phyloP scores from a whole-genome alignment of 768 basidiomycete species.

The Glaciozyma martinii region DNA sequence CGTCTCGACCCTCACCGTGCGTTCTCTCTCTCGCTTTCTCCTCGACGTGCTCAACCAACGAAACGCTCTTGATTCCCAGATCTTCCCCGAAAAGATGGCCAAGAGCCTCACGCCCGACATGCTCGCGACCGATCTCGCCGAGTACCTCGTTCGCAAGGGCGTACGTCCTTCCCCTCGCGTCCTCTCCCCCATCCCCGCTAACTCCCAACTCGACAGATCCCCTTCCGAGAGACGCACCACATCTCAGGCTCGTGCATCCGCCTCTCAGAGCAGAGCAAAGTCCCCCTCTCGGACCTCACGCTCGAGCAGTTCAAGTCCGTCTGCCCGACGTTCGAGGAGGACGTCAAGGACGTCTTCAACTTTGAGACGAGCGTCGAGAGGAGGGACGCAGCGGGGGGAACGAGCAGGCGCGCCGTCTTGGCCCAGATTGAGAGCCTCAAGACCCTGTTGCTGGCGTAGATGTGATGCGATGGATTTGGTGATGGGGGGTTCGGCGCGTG shows the following conservation, averaged over 20 bases:
- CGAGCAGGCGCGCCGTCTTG: conserved; percentile 72
- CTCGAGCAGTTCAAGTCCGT: conserved; percentile 70
- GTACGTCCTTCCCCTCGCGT: conserved; percentile 47
- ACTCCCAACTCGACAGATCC: conserved; percentile 52
- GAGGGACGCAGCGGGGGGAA: conserved; percentile 81
- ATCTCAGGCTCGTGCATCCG: conserved; percentile 95
- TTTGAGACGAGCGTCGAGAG: conserved; percentile 94
- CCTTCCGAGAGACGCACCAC: conserved; percentile 98
- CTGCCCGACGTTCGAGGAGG: conserved; percentile 66
- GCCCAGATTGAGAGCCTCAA: conserved; percentile 74
- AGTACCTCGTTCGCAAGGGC: conserved; percentile 97
- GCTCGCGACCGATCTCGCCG: conserved; percentile 95
- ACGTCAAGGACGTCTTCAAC: conserved; percentile 77
- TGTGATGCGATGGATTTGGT: too few species aligned
- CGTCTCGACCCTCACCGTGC: conserved; percentile 74
- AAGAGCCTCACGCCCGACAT: conserved; percentile 91
- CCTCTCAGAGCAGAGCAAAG: conserved; percentile 71
- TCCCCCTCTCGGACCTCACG: conserved; percentile 71
- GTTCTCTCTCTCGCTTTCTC: conserved; percentile 30
- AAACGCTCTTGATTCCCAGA: conserved; percentile 45
- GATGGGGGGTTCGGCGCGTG: too few species aligned
- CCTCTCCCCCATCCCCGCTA: neutral
- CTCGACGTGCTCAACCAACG: neutral
- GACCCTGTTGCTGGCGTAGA: conserved; percentile 44
- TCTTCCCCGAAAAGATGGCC: conserved; percentile 82